A percentile compares a stretch with the other conserved stretches of the same genome.
These are phyloP conservation scores for Talaromyces funiculosus DNA, from an alignment of 2,329 filamentous ascomycete species.

Conservation along the genomic window DNA sequence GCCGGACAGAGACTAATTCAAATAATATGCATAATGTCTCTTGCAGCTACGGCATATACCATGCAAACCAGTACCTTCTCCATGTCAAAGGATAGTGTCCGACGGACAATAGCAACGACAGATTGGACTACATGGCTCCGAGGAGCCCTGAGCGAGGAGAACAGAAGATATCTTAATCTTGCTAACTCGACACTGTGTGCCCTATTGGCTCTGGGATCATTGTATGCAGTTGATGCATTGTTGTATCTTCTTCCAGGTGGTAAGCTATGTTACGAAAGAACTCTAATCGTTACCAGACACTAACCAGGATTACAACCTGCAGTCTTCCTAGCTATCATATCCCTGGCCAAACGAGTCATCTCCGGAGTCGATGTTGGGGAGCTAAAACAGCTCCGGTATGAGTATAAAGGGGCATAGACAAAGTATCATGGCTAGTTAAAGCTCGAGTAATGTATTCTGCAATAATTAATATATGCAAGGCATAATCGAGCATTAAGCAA, in stretches of 20 bases:
- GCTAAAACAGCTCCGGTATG: conserved; percentile 36
- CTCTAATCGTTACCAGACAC: background rate
- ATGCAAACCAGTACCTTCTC: conserved; percentile 29
- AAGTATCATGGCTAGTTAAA: background rate
- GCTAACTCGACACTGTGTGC: conserved; percentile 21
- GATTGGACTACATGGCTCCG: background rate
- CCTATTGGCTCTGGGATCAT: conserved; percentile 26
- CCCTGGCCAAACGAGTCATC: conserved; percentile 31
- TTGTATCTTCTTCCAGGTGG: conserved; percentile 35
- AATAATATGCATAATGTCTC: conserved; percentile 30
- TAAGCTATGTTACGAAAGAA: conserved; percentile 20
- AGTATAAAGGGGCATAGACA: conserved; percentile 37
- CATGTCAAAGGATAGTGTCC: conserved; percentile 9
- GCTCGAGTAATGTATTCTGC: background rate
- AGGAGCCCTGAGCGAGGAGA: background rate
- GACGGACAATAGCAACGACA: background rate
- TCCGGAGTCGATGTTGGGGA: conserved; percentile 34
- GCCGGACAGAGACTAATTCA: conserved; percentile 23
- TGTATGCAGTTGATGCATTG: conserved; percentile 17
- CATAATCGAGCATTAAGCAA: background rate
- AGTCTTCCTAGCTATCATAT: conserved; percentile 31
- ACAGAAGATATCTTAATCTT: background rate
- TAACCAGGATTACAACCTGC: background rate
- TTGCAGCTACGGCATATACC: conserved; percentile 34
- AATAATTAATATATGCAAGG: background rate